These are phyloP conservation scores for Cryptococcus hybrid DNA, from an alignment of 1,284 basidiomycete species.

Conservation along the genomic window DNA sequence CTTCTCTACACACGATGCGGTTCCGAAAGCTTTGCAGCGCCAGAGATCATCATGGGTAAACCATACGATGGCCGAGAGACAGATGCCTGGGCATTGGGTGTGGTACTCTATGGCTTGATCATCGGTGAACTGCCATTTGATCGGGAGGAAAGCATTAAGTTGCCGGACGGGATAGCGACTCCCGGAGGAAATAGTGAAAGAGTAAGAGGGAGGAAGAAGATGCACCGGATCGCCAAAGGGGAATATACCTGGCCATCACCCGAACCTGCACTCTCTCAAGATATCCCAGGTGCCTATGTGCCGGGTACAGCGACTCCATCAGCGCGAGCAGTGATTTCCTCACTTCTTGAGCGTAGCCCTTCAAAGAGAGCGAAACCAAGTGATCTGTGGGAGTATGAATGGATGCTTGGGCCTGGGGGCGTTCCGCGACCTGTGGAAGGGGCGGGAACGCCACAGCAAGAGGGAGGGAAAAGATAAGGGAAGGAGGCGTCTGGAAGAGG, in stretches of 20 bases:
- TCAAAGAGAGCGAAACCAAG: slow-evolving; percentile 59
- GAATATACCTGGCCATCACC: slow-evolving; percentile 65
- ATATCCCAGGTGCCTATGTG: not conserved
- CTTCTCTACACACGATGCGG: slow-evolving; percentile 83
- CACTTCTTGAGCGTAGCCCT: slow-evolving; percentile 68
- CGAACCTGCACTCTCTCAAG: not conserved
- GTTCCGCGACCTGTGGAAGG: slow-evolving; percentile 11
- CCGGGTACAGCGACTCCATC: not conserved
- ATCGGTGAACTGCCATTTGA: slow-evolving; percentile 58
- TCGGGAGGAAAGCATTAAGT: slow-evolving; percentile 18
- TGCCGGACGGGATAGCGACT: slow-evolving; percentile 19
- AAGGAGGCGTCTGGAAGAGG: not conserved
- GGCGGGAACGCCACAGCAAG: not conserved
- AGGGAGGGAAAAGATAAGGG: not conserved
- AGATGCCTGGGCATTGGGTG: slow-evolving; percentile 85
- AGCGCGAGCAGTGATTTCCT: not conserved
- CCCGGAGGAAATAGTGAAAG: slow-evolving; percentile 48
- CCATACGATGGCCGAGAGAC: slow-evolving; percentile 82
- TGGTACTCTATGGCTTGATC: slow-evolving; percentile 74
- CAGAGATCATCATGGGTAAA: slow-evolving; percentile 76
- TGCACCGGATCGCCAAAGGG: slow-evolving; percentile 74
- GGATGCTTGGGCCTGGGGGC: slow-evolving; percentile 56
- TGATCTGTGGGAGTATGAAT: slow-evolving; percentile 66
- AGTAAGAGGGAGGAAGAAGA: slow-evolving; percentile 46
- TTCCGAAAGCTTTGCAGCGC: slow-evolving; percentile 86